These are phyloP conservation scores for Hanseniaspora uvarum DNA, from an alignment of 1,139 yeast genomes.

Conservation along the genomic window DNA sequence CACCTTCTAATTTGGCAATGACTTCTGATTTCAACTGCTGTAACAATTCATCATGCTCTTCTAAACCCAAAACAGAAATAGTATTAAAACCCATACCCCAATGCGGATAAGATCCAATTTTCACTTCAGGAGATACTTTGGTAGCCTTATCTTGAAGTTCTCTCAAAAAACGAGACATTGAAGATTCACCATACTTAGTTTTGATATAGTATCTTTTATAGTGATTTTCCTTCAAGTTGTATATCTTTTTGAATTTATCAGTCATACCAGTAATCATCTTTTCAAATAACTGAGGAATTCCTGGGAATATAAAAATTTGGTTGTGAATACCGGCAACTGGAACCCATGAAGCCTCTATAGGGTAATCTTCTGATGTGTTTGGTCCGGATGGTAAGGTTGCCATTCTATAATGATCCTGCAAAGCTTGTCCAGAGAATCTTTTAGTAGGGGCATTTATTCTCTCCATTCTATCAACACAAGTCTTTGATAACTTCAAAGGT, in stretches of 20 bases:
- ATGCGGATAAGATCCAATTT: conserved; percentile 81
- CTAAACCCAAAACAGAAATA: conserved; percentile 58
- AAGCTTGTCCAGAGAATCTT: conserved; percentile 38
- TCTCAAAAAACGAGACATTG: conserved; percentile 54
- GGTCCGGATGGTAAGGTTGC: conserved; percentile 57
- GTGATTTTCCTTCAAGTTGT: conserved; percentile 21
- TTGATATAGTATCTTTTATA: conserved; percentile 49
- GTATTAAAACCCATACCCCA: conserved; percentile 53
- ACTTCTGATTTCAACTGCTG: conserved; percentile 41
- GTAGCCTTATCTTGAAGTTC: conserved; percentile 41
- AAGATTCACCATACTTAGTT: conserved; percentile 53
- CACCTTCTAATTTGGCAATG: conserved; percentile 41
- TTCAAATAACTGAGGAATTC: conserved; percentile 66
- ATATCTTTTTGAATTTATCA: conserved; percentile 26
- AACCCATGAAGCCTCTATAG: conserved; percentile 61
- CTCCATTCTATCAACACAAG: conserved; percentile 53
- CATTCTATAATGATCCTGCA: conserved; percentile 60
- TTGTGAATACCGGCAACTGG: conserved; percentile 60
- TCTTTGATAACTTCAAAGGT: conserved; percentile 43
- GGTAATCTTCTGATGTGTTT: conserved; percentile 43
- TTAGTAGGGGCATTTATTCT: conserved; percentile 37
- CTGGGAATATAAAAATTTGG: conserved; percentile 65
- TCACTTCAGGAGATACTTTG: conserved; percentile 38
- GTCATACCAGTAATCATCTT: conserved; percentile 39
- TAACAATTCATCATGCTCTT: conserved; percentile 34